Base-by-base conservation (phyloP, 192 early-diverging fungal genomes). In the Chytriomyces confervae region DNA sequence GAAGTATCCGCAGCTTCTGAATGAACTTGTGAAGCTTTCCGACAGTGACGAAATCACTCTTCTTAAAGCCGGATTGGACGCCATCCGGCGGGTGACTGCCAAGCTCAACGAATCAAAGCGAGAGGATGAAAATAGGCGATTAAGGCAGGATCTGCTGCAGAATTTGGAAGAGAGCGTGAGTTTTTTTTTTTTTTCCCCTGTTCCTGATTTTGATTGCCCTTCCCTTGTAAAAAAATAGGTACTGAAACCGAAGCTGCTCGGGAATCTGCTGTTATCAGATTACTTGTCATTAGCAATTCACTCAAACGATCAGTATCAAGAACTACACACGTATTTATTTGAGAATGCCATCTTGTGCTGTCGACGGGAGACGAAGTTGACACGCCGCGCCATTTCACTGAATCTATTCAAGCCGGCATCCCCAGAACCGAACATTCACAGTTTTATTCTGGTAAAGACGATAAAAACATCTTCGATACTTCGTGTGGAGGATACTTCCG, bases 1-100 rank as follows among this genome's bases (percentile, higher is more conserved):
- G 87, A 96, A 95, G 86, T 99, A 99, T 85, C 96, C 96, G 50
- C 84, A 98, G 70, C 88, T 99, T 11, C 71, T 95, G 75, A 84
- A 82, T 74, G 80, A 88, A 57, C 74, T 88, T 29, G 75, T 87
- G 62, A 88, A 88, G 70, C 76, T 72, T 36, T 66, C 70, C 16
- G 69, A 61, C 2, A 84, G 84, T 53, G 79, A 72, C 3, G 76
- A 79, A 11, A 48, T 29, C 16, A 74, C 70, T 8, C 66, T 61
- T 5, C 78, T 89, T 13, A 65, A 75, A n/a, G 87, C 89, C 9
- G 97, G 96, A n/a, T 82, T 94, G 44, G 82, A 84, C 5, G 88
- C 92, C 9, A 90, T 97, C 57, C 94, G 95, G 81, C 86, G 93
- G 66, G 92, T 97, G 9, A 93, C 94, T 8, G 91, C 94, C 76